Base-by-base conservation (phyloP, 2,329 filamentous ascomycete species). In the Penicillium corylophilum region DNA sequence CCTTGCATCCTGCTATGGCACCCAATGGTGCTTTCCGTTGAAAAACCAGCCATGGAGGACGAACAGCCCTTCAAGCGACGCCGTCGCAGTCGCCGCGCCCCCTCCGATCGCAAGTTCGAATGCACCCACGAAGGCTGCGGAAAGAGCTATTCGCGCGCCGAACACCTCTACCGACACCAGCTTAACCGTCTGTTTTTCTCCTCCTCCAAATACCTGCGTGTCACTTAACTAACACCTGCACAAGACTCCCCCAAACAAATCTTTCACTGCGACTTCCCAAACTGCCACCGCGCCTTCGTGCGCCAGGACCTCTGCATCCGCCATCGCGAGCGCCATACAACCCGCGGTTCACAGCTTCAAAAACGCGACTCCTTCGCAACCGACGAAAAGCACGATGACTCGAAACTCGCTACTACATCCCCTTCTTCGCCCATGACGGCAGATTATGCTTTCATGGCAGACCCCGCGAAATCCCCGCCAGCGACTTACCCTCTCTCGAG, bases 91-190 rank as follows among this genome's bases (percentile, higher is more conserved):
- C 71, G 74, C 45, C 78, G 78, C 54, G 70, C 72, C 29, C 71
- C 71, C 41, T 63, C 73, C 31, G 77, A 79, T 53, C 77, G 76
- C 59, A 79, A 78, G 65, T 93, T 91, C 58, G 86, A 89, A 65
- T 99, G 94, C 68, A 86, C 88, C 5, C 84, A 90, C 53, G 86
- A 89, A 59, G 90, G 88, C 35, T 99, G 94, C 65, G 92, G 90
- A 36, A 99, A 96, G 79, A 95, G 88, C 69, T 99, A 99, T 71
- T 96, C 93, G 23, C 84, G 94, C 68, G 93, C 94, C 8, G 94
- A 97, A 74, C 94, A 99, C 77, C 78, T 99, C 77, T 96, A 96
- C 75, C 85, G 94, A 41, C 93, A 97, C 74, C 92, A 97, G 74
- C 76, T 97, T 61, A 99, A 99, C 70, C 94, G 88, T 91, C 79